Evolutionary conservation across 495 filamentous ascomycete species (phyloP).

Genomic region (Penicillium diatomitis): DNA sequence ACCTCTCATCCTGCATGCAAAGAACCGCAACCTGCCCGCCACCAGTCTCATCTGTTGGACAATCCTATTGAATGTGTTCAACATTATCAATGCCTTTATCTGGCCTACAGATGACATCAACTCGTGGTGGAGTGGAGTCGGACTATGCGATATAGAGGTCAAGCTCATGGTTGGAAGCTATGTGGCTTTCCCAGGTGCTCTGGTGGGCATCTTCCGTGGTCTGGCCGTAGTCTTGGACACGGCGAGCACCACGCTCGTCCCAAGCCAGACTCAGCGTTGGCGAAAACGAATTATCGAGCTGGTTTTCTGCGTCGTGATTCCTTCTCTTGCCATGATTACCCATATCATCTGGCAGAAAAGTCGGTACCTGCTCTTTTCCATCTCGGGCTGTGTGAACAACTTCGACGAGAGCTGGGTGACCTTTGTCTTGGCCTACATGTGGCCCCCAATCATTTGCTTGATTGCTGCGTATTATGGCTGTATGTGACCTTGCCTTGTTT

Average conservation of each 20-base stretch:
- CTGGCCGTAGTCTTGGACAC: conserved; percentile 64
- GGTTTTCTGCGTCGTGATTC: conserved; percentile 59
- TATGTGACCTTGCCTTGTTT: conserved; percentile 32
- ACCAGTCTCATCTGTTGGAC: conserved; percentile 55
- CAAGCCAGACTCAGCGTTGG: conserved; percentile 42
- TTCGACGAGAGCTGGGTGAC: conserved; percentile 64
- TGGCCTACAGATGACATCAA: conserved; percentile 67
- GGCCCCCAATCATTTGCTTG: conserved; percentile 56
- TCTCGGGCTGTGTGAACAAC: conserved; percentile 61
- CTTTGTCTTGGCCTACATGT: conserved; percentile 56
- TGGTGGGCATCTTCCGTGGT: conserved; percentile 62
- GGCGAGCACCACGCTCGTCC: conserved; percentile 44
- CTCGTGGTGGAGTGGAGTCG: conserved; percentile 62
- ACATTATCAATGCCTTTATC: conserved; percentile 67
- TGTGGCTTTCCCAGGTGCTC: conserved; percentile 53
- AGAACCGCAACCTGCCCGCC: conserved; percentile 39
- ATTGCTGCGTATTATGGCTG: conserved; percentile 60
- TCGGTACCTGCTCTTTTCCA: conserved; percentile 65
- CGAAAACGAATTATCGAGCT: conserved; percentile 49
- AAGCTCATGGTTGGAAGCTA: conserved; percentile 57
- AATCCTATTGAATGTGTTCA: conserved; percentile 54
- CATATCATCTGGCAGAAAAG: conserved; percentile 60
- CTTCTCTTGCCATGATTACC: conserved; percentile 53
- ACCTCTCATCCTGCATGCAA: conserved; percentile 30
- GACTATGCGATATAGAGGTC: conserved; percentile 75